These are phyloP conservation scores for Auriscalpium orientale DNA, from an alignment of 768 basidiomycete genomes.

Conservation along the genomic window DNA sequence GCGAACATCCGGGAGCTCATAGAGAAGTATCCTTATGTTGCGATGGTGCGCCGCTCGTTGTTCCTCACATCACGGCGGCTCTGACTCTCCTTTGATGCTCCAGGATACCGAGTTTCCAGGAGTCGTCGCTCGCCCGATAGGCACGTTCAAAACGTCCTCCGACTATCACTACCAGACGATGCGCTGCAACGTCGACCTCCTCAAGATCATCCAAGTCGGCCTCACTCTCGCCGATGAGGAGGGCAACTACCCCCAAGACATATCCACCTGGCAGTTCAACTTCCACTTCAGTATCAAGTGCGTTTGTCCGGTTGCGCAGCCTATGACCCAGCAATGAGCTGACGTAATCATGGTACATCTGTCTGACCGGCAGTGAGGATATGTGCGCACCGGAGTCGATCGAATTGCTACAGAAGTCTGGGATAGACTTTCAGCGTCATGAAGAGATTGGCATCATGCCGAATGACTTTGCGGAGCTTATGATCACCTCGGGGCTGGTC, in stretches of 20 bases:
- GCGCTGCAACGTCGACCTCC: conserved; percentile 97
- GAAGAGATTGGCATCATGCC: conserved; percentile 88
- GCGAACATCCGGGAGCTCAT: conserved; percentile 77
- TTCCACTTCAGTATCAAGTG: conserved; percentile 89
- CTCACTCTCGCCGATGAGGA: conserved; percentile 92
- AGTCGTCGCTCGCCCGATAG: conserved; percentile 95
- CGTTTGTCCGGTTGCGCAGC: conserved; percentile 22
- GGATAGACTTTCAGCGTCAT: conserved; percentile 91
- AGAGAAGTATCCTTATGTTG: conserved; percentile 88
- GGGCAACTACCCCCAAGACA: conserved; percentile 83
- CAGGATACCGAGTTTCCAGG: conserved; percentile 99
- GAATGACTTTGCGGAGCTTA: conserved; percentile 92
- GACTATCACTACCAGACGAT: conserved; percentile 99
- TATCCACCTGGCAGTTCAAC: conserved; percentile 98
- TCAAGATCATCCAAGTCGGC: conserved; percentile 97
- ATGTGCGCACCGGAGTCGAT: conserved; percentile 99
- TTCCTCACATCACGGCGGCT: conserved; percentile 8
- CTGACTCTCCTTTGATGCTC: conserved; percentile 14
- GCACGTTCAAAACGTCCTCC: conserved; percentile 90
- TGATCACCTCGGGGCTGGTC: conserved; percentile 95
- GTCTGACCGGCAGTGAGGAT: conserved; percentile 60
- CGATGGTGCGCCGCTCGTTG: conserved; percentile 62
- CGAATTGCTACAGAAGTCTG: conserved; percentile 89
- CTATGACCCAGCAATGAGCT: conserved; percentile 1
- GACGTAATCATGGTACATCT: conserved; percentile 9